Percentiles rank a stretch among this genome's conserved stretches.
Conservation (phyloP, 805 yeast species). For the Hanseniaspora clermontiae region DNA sequence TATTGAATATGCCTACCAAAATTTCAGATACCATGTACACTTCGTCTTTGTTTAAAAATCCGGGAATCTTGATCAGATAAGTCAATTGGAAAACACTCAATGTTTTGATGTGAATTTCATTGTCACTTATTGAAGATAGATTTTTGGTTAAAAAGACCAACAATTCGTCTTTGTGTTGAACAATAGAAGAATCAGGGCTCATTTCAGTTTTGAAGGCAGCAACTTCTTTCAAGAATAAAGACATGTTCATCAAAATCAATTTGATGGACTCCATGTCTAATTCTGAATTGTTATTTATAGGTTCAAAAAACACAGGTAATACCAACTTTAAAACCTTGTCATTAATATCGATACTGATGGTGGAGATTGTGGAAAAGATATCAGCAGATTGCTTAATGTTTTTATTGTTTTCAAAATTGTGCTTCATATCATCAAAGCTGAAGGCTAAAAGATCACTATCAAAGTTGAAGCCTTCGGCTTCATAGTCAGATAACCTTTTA, state of each 20-base stretch:
- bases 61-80: conserved; percentile 38
- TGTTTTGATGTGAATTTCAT: conserved; percentile 58
- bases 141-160: conserved; percentile 56
- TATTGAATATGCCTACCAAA: conserved; percentile 43
- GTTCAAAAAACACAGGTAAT: conserved; percentile 34
- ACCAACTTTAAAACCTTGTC: conserved; percentile 36
- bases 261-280: conserved; percentile 47
- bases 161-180: conserved; percentile 49
- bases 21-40: conserved; percentile 50
- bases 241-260: conserved; percentile 44
- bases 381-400: conserved; percentile 53
- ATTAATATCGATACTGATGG: conserved; percentile 36
- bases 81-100: conserved; percentile 54
- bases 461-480: conserved; percentile 25
- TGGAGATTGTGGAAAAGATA: conserved; percentile 44
- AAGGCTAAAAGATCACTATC: conserved; percentile 30
- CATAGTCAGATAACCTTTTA: conserved; percentile 22
- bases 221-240: conserved; percentile 36
- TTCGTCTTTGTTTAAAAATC: conserved; percentile 43
- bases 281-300: conserved; percentile 20
- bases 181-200: conserved; percentile 29
- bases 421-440: conserved; percentile 39
- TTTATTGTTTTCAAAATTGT: conserved; percentile 38
- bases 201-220: conserved; percentile 2
- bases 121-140: conserved; percentile 50